Evolutionary conservation across 371 early-diverging fungal species (phyloP).

Genomic region (Zychaea mexicana): DNA sequence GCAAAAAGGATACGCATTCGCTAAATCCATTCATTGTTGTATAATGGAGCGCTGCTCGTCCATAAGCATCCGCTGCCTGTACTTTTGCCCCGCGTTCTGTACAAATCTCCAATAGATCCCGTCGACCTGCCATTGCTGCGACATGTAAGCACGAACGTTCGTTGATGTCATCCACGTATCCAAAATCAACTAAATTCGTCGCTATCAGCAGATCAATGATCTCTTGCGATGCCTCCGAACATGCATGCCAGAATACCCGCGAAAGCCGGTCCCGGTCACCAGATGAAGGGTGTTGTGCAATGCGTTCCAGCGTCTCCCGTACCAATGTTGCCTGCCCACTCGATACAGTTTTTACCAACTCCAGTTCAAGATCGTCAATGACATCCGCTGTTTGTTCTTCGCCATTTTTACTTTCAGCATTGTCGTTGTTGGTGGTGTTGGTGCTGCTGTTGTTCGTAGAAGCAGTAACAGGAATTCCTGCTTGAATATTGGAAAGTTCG

Average conservation of each 20-base stretch:
- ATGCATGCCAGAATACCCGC: conserved; percentile 85
- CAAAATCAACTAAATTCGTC: conserved; percentile 67
- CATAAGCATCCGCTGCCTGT: conserved; percentile 83
- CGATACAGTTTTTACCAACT: conserved; percentile 58
- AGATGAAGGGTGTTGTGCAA: conserved; percentile 41
- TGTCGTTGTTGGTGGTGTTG: not conserved
- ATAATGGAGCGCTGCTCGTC: conserved; percentile 89
- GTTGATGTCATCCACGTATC: conserved; percentile 89
- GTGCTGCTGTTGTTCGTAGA: conserved; percentile 3
- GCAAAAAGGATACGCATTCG: conserved; percentile 70
- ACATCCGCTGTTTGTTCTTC: conserved; percentile 18
- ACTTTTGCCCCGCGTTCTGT: conserved; percentile 64
- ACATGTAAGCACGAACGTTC: conserved; percentile 90
- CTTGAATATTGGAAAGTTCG: conserved; percentile 60
- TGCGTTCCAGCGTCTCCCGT: conserved; percentile 63
- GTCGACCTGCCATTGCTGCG: conserved; percentile 78
- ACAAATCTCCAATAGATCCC: conserved; percentile 60
- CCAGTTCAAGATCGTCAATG: conserved; percentile 66
- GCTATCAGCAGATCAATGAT: conserved; percentile 67
- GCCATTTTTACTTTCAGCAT: not conserved
- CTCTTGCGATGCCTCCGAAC: conserved; percentile 64
- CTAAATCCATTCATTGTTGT: conserved; percentile 87
- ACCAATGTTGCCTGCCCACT: conserved; percentile 51
- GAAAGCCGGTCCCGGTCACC: conserved; percentile 59
- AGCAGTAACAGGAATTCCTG: conserved; percentile 35